A percentile compares a stretch with the other conserved stretches of the same genome.
These are phyloP conservation scores for Xylaria curta DNA, from an alignment of 495 filamentous ascomycete species.

Conservation along the genomic window DNA sequence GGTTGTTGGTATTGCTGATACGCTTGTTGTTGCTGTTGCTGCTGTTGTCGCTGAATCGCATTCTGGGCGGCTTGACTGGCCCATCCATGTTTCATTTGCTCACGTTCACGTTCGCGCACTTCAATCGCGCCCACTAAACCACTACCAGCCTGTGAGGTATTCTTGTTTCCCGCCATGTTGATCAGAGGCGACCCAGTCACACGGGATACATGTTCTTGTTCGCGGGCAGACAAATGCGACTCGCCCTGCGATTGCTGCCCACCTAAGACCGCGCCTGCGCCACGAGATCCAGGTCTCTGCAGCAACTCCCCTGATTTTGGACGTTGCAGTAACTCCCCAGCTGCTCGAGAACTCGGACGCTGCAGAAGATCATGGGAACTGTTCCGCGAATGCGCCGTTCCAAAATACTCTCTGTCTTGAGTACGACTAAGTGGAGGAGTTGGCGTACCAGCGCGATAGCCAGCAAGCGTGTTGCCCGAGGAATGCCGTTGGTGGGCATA, in stretches of 20 bases:
- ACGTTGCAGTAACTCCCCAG: conserved; percentile 46
- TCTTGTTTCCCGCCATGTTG: conserved; percentile 65
- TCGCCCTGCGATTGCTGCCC: conserved; percentile 44
- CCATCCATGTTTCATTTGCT: conserved; percentile 72
- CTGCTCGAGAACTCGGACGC: conserved; percentile 44
- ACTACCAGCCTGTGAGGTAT: conserved; percentile 55
- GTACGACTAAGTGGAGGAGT: conserved; percentile 47
- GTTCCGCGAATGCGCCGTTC: conserved; percentile 53
- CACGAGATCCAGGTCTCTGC: conserved; percentile 37
- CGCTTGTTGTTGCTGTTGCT: conserved; percentile 66
- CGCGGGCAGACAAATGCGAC: conserved; percentile 83
- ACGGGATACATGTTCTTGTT: conserved; percentile 92
- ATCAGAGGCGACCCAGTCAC: conserved; percentile 84
- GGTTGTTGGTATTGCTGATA: conserved; percentile 50
- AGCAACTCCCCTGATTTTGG: conserved; percentile 36
- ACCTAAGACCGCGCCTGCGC: conserved; percentile 42
- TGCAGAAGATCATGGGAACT: conserved; percentile 48
- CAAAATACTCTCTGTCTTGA: conserved; percentile 35
- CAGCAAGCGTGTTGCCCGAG: conserved; percentile 58
- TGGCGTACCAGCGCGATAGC: conserved; percentile 52
- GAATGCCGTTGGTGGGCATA: conserved; percentile 65
- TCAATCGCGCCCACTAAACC: conserved; percentile 81
- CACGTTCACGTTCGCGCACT: conserved; percentile 74
- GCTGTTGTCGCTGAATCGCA: conserved; percentile 77
- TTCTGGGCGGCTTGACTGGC: conserved; percentile 76